Base-by-base conservation (phyloP, 208 protist genomes). In the Trypanosoma scelopori region DNA sequence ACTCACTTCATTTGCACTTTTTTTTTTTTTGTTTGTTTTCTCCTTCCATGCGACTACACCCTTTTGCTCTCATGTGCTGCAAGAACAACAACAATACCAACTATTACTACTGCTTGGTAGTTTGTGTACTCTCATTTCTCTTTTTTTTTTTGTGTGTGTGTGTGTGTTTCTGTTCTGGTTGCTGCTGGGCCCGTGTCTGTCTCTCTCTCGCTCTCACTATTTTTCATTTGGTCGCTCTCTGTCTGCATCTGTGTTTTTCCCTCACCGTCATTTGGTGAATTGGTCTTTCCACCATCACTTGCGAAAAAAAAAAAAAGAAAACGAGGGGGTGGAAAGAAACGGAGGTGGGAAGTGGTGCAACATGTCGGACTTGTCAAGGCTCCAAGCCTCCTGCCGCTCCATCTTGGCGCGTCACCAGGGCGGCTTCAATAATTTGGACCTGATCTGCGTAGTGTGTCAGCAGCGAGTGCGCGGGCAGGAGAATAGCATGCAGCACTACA, bases 401-500 rank as follows among this genome's bases (percentile, higher is more conserved):
- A 78, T 93, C 23, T 48, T 93, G 42, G 64, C 65, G 7, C 84
- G 87, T 22, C 61, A 86, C 20, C 70, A 81, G 49, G 41, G 73
- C 51, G 47, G 69, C 22, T 18, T 68, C 23, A 41, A 71, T 23
- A 41, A 71, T 18, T 27, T 69, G 11, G 73, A 82, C 28, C 78
- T 84, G 30, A 1, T 52, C 18, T 93, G 87, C 61, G 37, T 87
- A 1, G 46, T 93, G 13, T 93, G 87, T 51, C 20, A 30, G 15
- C 60, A 74, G 16, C 65, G 45, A 23, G 66, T 87, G 1, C 60
- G 71, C 1, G 84, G 82, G 4, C 74, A 89, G 37, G 77, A 87
- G 28, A 66, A 61, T 0, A 71, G 78, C 28, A 81, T 87, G 77
- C 75, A 82, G 18, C 87, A 93, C 69, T 78, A 85, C 39, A 73